phyloP scores from a whole-genome alignment of 495 filamentous ascomycete genomes.

The Podospora bellae-mahoneyi region DNA sequence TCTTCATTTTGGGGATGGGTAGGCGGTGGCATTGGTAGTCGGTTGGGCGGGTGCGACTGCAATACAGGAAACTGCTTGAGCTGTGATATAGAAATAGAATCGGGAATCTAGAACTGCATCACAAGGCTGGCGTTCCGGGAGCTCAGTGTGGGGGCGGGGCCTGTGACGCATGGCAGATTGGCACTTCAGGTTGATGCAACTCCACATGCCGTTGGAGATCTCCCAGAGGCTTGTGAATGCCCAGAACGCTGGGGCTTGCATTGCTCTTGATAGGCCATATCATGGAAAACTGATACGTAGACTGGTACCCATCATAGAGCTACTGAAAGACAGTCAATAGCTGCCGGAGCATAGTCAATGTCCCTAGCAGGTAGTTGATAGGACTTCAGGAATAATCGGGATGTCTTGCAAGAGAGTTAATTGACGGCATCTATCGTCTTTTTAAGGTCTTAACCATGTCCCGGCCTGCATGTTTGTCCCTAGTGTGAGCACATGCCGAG shows the following conservation, averaged over 20 bases:
- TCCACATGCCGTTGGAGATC: not conserved
- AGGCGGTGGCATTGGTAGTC: not conserved
- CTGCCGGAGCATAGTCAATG: no score
- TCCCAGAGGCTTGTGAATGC: not conserved
- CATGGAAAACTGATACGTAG: no score
- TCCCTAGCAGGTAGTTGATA: no score
- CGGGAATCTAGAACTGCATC: not conserved
- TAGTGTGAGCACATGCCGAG: no score
- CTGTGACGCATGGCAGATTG: not conserved
- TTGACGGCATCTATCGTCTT: no score
- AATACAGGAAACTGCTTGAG: not conserved
- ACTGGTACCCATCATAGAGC: no score
- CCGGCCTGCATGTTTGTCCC: no score
- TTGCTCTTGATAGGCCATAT: not conserved
- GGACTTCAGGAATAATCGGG: no score
- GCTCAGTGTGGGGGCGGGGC: slow-evolving; percentile 7
- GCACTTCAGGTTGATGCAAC: not conserved
- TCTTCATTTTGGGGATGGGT: slow-evolving; percentile 60
- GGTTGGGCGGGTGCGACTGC: not conserved
- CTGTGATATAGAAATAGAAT: not conserved
- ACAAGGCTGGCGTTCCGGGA: not conserved
- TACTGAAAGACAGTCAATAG: no score
- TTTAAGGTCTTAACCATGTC: no score
- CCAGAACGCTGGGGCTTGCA: not conserved
- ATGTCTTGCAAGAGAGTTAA: no score